Evolutionary conservation across 1,284 basidiomycete genomes (phyloP), one percentile per base, ranked within the genome.

Genomic region (Ustilago vetiveriae): DNA sequence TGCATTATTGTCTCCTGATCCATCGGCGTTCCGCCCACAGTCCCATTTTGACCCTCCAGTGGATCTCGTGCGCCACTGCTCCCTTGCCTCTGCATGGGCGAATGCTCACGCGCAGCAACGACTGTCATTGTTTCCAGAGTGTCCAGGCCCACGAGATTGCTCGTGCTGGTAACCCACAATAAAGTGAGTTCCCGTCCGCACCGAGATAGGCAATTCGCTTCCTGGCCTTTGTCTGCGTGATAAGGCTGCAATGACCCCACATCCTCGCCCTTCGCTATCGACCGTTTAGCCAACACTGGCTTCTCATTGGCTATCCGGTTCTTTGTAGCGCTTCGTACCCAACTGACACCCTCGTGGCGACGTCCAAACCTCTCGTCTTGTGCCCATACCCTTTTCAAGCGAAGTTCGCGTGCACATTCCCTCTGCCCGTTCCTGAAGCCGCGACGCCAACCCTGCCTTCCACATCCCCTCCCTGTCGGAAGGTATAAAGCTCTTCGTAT

Each of bases 291-390:
- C 14, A 13, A 13, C 29, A 5, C 27, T 16, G 17, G 23, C 22
- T 35, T 57, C 54, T 50, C 50, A 64, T 64, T 57, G 54, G 62
- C 46, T 53, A 17, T 37, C 62, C 50, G 46, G n/a, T 21, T 19
- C 36, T 21, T 13, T 21, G 36, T 8, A 6, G 17, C 36, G 19
- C 13, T 6, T 21, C n/a, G n/a, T n/a, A n/a, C n/a, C n/a, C n/a
- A n/a, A n/a, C n/a, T n/a, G n/a, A n/a, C n/a, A n/a, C 19, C 36
- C 36, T 37, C 36, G 33, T 6, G 10, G 7, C 30, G n/a, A 19
- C 17, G 32, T 3, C 19, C 44, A 22, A n/a, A 17, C 23, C n/a
- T 24, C 33, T 14, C n/a, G 40, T 17, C 21, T 14, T 21, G n/a
- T 33, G n/a, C n/a, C 23, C 9, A 8, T 4, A 4, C 30, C 19